Percentiles rank a stretch among this genome's conserved stretches.
These are phyloP conservation scores for Coemansia sp. DNA, from an alignment of 192 early-diverging fungal species.

Conservation along the genomic window DNA sequence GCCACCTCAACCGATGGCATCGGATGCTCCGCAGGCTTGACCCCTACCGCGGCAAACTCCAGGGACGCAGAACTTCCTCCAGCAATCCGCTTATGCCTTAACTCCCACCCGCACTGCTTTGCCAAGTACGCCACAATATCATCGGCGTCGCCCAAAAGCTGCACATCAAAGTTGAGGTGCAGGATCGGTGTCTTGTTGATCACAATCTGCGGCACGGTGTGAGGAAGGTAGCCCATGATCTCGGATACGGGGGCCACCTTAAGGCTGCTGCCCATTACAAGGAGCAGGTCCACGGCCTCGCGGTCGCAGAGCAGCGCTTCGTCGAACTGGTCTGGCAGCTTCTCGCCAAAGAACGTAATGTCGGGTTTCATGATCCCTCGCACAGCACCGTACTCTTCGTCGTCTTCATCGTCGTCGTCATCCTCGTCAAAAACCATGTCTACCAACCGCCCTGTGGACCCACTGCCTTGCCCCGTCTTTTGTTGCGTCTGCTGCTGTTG, in stretches of 20 bases:
- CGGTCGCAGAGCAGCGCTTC: constrained; percentile 66
- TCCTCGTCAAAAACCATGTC: constrained; percentile 9
- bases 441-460: neutral
- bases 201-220: constrained; percentile 80
- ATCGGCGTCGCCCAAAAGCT: constrained; percentile 83
- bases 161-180: constrained; percentile 87
- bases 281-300: constrained; percentile 76
- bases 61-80: constrained; percentile 51
- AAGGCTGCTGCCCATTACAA: constrained; percentile 95
- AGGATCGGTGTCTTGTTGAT: constrained; percentile 88
- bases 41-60: constrained; percentile 22
- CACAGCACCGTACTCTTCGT: constrained; percentile 53
- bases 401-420: constrained; percentile 52
- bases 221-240: constrained; percentile 82
- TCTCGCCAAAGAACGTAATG: constrained; percentile 97
- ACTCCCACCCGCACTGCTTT: constrained; percentile 70
- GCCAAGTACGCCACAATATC: constrained; percentile 78
- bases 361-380: constrained; percentile 87
- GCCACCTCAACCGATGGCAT: constrained; percentile 11
- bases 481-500: constrained; percentile 4
- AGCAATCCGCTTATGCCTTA: constrained; percentile 63
- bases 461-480: constrained; percentile 4
- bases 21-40: constrained; percentile 6
- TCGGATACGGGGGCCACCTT: constrained; percentile 93
- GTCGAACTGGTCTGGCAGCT: constrained; percentile 81